Percentiles rank a stretch among this genome's conserved stretches.
Evolutionary conservation across 225 moss, liverwort and hornwort genomes (phyloP).

Genomic region (Bryoerythrophyllum caledonicum): DNA sequence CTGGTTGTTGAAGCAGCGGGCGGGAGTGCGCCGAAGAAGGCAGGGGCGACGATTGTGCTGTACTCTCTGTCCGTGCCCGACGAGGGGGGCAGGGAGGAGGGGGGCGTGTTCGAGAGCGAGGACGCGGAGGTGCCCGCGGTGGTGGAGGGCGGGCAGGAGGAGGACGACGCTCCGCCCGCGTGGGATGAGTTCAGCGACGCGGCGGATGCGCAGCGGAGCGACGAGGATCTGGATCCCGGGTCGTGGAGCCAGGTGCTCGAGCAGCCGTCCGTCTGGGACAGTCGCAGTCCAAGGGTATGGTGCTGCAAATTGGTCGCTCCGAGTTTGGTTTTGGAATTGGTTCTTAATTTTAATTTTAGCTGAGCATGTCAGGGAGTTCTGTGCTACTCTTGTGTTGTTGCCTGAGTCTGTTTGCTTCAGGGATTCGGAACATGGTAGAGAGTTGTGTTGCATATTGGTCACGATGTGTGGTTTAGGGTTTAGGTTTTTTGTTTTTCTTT

Average conservation of each 20-base stretch:
- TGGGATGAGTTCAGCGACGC: slow-evolving; percentile 89
- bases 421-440: no score
- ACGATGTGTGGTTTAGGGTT: slow-evolving; percentile 13
- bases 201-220: slow-evolving; percentile 52
- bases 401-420: no score
- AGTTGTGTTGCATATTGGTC: no score
- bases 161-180: slow-evolving; percentile 36
- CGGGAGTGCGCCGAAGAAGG: slow-evolving; percentile 28
- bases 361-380: no score
- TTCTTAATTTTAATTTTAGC: no score
- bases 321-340: background rate
- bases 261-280: slow-evolving; percentile 42
- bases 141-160: slow-evolving; percentile 24
- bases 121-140: slow-evolving; percentile 34
- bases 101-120: slow-evolving; percentile 27
- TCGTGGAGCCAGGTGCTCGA: slow-evolving; percentile 81
- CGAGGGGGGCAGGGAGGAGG: slow-evolving; percentile 31
- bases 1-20: slow-evolving; percentile 19
- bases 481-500: slow-evolving; percentile 7
- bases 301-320: background rate
- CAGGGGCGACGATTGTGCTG: slow-evolving; percentile 27
- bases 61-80: slow-evolving; percentile 34
- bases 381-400: no score
- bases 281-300: slow-evolving; percentile 37
- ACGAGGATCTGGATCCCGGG: slow-evolving; percentile 90